Evolutionary conservation across 805 yeast species (phyloP).

Genomic region (Saccharomycopsis babjevae): DNA sequence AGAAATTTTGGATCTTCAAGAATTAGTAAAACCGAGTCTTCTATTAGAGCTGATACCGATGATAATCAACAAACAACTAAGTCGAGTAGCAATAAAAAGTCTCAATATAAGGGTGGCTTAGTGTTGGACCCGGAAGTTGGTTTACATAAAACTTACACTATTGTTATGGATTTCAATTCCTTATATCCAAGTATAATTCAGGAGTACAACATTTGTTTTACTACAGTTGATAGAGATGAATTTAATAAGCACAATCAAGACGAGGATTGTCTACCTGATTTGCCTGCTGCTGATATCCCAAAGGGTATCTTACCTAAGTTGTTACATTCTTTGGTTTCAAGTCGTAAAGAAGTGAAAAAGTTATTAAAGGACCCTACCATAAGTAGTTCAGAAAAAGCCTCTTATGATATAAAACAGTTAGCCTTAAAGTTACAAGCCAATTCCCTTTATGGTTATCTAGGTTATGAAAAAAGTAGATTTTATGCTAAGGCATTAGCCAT

Average conservation of each 20-base stretch:
- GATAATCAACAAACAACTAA: slow-evolving; percentile 33
- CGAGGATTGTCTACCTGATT: slow-evolving; percentile 51
- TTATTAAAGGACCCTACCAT: slow-evolving; percentile 67
- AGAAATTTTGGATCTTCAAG: slow-evolving; percentile 42
- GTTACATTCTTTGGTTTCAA: slow-evolving; percentile 70
- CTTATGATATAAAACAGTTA: slow-evolving; percentile 90
- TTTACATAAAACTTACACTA: slow-evolving; percentile 72
- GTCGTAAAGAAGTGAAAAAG: slow-evolving; percentile 89
- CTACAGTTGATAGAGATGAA: slow-evolving; percentile 71
- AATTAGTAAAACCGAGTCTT: slow-evolving; percentile 20
- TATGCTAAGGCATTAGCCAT: slow-evolving; percentile 94
- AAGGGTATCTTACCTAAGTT: slow-evolving; percentile 85
- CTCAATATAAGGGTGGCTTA: slow-evolving; percentile 83
- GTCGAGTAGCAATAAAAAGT: slow-evolving; percentile 46
- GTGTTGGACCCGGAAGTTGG: slow-evolving; percentile 97
- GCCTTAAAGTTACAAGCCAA: slow-evolving; percentile 95
- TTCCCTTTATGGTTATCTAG: slow-evolving; percentile 99
- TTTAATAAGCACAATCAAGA: slow-evolving; percentile 31
- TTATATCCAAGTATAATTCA: slow-evolving; percentile 95
- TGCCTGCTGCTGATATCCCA: slow-evolving; percentile 46
- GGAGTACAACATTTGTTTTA: slow-evolving; percentile 93
- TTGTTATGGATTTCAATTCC: slow-evolving; percentile 98
- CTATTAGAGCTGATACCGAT: slow-evolving; percentile 21
- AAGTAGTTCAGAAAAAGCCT: slow-evolving; percentile 55
- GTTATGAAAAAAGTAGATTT: slow-evolving; percentile 83